phyloP scores from a whole-genome alignment of 2,329 filamentous ascomycete species.

The Xenoacremonium recifei region DNA sequence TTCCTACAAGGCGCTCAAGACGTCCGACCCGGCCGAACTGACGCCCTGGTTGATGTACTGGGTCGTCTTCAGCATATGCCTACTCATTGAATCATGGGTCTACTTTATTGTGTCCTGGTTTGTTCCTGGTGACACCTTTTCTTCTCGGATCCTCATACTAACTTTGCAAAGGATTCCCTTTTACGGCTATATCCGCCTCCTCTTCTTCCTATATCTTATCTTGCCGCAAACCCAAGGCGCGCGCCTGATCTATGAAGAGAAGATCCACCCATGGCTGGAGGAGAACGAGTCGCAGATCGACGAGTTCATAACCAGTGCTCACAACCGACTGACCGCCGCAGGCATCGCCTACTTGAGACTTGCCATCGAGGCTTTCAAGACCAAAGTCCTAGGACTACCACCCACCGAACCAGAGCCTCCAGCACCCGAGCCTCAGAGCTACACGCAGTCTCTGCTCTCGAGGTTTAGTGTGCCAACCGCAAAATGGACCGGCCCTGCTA shows the following conservation, averaged over 20 bases:
- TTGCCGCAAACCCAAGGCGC: constrained; percentile 97
- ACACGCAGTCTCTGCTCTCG: constrained; percentile 79
- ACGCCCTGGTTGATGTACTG: constrained; percentile 99
- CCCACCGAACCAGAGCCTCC: constrained; percentile 44
- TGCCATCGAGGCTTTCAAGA: constrained; percentile 68
- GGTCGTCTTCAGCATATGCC: constrained; percentile 81
- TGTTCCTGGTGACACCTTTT: constrained; percentile 14
- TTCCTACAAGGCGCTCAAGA: constrained; percentile 96
- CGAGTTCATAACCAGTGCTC: constrained; percentile 77
- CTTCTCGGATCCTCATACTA: not conserved
- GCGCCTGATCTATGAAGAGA: constrained; percentile 76
- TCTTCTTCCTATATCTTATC: constrained; percentile 89
- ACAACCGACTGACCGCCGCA: constrained; percentile 74
- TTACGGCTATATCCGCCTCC: constrained; percentile 86
- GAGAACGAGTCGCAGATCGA: constrained; percentile 89
- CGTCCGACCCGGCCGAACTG: constrained; percentile 81
- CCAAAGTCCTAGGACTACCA: constrained; percentile 76
- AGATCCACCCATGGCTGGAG: constrained; percentile 84
- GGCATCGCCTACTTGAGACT: constrained; percentile 75
- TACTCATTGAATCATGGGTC: constrained; percentile 83
- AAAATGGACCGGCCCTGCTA: constrained; percentile 50
- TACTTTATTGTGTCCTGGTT: constrained; percentile 83
- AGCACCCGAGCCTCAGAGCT: constrained; percentile 50
- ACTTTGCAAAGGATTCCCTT: constrained; percentile 69
- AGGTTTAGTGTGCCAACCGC: constrained; percentile 81